Conservation (phyloP, 805 yeast genomes). For the Brettanomyces custersianus region DNA sequence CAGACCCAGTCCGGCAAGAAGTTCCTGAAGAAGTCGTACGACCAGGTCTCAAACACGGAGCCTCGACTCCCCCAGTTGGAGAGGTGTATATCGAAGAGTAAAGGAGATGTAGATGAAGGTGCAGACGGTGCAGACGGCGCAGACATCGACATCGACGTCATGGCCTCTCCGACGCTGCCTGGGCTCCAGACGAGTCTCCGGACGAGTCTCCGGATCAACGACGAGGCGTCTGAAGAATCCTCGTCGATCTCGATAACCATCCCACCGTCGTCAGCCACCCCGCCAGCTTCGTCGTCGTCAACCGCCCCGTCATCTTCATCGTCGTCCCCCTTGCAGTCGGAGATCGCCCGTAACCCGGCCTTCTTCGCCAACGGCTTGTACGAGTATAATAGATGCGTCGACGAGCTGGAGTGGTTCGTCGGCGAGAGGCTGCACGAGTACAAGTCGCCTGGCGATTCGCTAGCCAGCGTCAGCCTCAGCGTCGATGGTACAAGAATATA, state of each 20-base stretch:
- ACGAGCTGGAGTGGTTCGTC: slow-evolving; percentile 1
- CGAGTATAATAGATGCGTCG: slow-evolving; percentile 4
- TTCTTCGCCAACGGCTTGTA: slow-evolving; percentile 3
- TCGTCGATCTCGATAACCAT: too few relatives aligned
- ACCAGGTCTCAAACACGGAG: slow-evolving; percentile 4
- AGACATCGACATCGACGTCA: slow-evolving; percentile 1
- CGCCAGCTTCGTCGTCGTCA: not conserved
- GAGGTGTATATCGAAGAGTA: not conserved
- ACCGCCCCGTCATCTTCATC: not conserved
- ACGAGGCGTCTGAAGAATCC: not conserved
- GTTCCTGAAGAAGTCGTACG: not conserved
- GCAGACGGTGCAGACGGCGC: not conserved
- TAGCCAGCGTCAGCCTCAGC: not conserved
- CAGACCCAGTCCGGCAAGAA: not conserved
- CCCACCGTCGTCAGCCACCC: not conserved
- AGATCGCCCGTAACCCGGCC: not conserved
- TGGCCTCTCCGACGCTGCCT: not conserved
- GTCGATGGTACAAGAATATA: not conserved
- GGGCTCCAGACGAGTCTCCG: not conserved
- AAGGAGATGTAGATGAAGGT: slow-evolving; percentile 1
- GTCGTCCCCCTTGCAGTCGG: not conserved
- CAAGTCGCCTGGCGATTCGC: not conserved
- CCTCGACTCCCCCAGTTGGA: slow-evolving; percentile 17
- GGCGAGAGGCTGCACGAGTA: not conserved
- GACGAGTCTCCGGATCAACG: not conserved